Evolutionary conservation across 2,329 filamentous ascomycete species (phyloP).

Genomic region (Cercospora sesami): DNA sequence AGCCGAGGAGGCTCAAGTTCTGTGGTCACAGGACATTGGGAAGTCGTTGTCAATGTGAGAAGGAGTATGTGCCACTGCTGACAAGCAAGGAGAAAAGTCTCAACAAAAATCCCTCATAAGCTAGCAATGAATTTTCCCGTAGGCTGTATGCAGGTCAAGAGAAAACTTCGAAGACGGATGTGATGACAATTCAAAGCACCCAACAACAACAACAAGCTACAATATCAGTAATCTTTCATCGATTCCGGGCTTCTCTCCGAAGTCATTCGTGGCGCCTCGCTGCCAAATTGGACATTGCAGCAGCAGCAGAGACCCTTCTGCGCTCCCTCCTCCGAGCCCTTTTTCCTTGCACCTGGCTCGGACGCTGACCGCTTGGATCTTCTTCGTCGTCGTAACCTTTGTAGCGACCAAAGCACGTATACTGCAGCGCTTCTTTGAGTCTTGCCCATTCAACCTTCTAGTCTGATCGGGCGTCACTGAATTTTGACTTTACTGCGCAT

Average conservation of each 20-base stretch:
- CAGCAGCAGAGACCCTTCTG: neutral
- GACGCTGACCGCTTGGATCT: slow-evolving; percentile 22
- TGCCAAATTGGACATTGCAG: neutral
- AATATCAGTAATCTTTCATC: neutral
- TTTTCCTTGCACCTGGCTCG: slow-evolving; percentile 8
- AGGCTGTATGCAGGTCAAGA: neutral
- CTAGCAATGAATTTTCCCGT: neutral
- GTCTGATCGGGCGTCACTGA: neutral
- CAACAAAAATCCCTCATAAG: neutral
- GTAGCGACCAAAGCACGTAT: slow-evolving; percentile 35
- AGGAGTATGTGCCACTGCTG: neutral
- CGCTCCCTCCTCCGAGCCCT: neutral
- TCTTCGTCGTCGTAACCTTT: slow-evolving; percentile 29
- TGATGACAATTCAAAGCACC: neutral
- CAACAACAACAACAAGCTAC: neutral
- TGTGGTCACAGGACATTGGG: neutral
- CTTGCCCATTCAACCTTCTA: slow-evolving; percentile 20
- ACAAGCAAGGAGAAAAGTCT: neutral
- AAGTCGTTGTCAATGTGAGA: neutral
- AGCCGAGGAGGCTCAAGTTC: neutral
- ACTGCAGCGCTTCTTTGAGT: slow-evolving; percentile 24
- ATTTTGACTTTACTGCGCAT: slow-evolving; percentile 26
- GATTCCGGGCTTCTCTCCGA: neutral
- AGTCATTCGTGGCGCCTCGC: neutral
- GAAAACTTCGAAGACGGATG: neutral